Evolutionary conservation across 345 rosid genomes (phyloP), one percentile per base, ranked within the genome.

Genomic region (Angophora floribunda): DNA sequence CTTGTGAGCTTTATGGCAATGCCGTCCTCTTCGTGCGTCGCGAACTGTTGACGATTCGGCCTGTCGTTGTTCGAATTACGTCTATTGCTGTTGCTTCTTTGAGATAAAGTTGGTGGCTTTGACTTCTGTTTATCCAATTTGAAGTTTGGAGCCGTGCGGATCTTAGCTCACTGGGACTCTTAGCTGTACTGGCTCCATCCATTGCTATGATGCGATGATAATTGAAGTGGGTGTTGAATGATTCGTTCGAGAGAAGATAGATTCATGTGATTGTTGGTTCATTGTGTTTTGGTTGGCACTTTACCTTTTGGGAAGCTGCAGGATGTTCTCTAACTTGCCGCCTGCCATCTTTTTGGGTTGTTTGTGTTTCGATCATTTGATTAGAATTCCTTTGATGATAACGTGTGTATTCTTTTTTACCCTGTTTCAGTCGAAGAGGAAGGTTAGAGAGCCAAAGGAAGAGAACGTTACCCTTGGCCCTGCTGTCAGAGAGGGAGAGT

Each of bases 401-500:
- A 75, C 19, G 16, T 49, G 6, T 5, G 13, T 75, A 5, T 32
- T 75, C 13, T 75, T 75, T 75, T 75, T 36, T 36, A 41, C 1
- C 26, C 26, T 3, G 49, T 88, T 84, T 12, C 89, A 97, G 98
- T 96, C 99, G 78, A 95, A 87, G 92, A 95, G 93, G 89, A 97
- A 93, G 93, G 92, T 90, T 2, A 95, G 96, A 87, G 99, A 97
- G 90, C 98, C 98, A 5, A 97, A 97, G 96, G 99, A 95, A 85
- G 99, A 97, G 65, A 95, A 89, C 80, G 95, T 96, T 14, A 95
- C 94, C 6, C 98, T 95, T 85, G 98, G 98, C 44, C 98, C 99
- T 15, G 91, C 96, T 47, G 95, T 95, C 45, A 91, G 94, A 28
- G 98, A 96, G 13, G 99, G 98, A 65, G 99, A 96, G 90, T 91